Percentiles rank a stretch among this genome's conserved stretches.
Conservation (phyloP, 2,329 filamentous ascomycete species). For the Arthroderma sp. region DNA sequence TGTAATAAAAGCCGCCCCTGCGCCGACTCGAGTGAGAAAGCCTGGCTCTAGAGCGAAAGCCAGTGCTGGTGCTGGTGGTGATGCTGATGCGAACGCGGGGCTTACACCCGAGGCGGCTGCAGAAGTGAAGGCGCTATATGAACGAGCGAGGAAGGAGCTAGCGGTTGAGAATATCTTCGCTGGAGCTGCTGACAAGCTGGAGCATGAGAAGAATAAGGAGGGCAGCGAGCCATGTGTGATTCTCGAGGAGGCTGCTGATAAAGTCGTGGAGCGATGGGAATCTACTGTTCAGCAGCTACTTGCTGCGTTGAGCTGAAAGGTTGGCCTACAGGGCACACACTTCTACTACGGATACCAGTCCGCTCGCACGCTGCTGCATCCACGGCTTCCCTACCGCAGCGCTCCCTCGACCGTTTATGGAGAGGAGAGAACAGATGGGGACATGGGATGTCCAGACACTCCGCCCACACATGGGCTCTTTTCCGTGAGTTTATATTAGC, state of each 20-base stretch:
- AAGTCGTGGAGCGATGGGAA: constrained; percentile 10
- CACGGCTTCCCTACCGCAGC: no score
- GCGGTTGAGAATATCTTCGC: constrained; percentile 9
- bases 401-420: no score
- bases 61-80: neutral
- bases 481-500: no score
- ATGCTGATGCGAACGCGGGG: constrained; percentile 2
- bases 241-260: constrained; percentile 8
- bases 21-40: no score
- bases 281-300: constrained; percentile 40
- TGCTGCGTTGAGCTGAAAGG: constrained; percentile 12
- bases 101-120: constrained; percentile 6
- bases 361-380: no score
- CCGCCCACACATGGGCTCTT: no score
- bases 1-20: constrained; percentile 30
- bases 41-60: no score
- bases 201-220: neutral
- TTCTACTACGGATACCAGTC: no score
- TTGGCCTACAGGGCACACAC: no score
- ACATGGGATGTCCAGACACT: no score
- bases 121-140: constrained; percentile 20
- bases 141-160: constrained; percentile 10
- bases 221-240: constrained; percentile 3
- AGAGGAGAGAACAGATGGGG: no score
- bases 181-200: neutral